These are phyloP conservation scores for Amylocarpus encephaloides DNA, from an alignment of 2,329 filamentous ascomycete genomes.

Conservation along the genomic window DNA sequence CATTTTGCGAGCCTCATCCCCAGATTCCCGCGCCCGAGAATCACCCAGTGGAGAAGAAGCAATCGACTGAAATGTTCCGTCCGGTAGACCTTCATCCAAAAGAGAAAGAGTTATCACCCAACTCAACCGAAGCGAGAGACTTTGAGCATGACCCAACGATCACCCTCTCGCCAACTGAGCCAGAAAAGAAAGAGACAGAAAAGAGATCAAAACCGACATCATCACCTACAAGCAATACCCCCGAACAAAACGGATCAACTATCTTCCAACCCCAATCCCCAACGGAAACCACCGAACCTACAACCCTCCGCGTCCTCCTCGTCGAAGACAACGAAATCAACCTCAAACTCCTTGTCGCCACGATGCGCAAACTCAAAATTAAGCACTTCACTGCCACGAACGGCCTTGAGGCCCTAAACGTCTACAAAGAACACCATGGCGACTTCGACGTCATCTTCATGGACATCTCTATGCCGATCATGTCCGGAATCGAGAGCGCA, in stretches of 20 bases:
- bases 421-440: conserved; percentile 26
- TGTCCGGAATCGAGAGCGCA: conserved; percentile 44
- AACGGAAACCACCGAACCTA: not conserved
- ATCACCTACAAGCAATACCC: not conserved
- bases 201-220: not conserved
- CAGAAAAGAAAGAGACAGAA: not conserved
- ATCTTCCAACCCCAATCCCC: not conserved
- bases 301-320: conserved; percentile 29
- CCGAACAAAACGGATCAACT: not conserved
- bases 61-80: too few species aligned
- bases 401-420: conserved; percentile 42
- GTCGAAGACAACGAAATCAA: conserved; percentile 41
- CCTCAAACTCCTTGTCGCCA: conserved; percentile 30
- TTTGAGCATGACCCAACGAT: conserved; percentile 3
- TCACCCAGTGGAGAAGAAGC: not conserved
- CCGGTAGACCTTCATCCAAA: not conserved
- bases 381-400: conserved; percentile 37
- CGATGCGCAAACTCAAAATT: conserved; percentile 29
- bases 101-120: not conserved
- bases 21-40: not conserved
- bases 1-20: conserved; percentile 12
- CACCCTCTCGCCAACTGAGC: not conserved
- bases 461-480: conserved; percentile 52
- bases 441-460: conserved; percentile 42
- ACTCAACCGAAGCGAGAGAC: conserved; percentile 8